Evolutionary conservation across 441 rosid genomes (phyloP).

Genomic region (Erodium trifolium): DNA sequence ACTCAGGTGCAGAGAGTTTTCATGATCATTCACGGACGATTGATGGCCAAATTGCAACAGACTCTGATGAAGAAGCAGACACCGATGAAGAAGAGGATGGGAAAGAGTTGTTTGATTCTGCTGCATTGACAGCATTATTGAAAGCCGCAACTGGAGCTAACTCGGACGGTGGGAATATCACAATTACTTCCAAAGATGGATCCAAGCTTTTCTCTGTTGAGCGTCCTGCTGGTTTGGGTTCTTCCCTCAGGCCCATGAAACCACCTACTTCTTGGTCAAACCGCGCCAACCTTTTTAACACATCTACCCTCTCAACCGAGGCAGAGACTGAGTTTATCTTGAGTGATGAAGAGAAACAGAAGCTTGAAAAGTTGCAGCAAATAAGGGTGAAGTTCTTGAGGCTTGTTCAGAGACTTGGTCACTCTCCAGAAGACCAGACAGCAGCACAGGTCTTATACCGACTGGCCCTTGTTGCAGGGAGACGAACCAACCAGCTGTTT

Average conservation of each 20-base stretch:
- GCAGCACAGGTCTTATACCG: slow-evolving; percentile 82
- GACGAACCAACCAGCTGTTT: slow-evolving; percentile 57
- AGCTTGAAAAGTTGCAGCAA: slow-evolving; percentile 65
- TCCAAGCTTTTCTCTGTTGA: slow-evolving; percentile 86
- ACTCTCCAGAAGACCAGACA: slow-evolving; percentile 66
- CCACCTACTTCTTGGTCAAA: slow-evolving; percentile 32
- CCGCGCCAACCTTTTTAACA: slow-evolving; percentile 44
- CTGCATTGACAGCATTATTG: slow-evolving; percentile 82
- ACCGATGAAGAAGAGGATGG: slow-evolving; percentile 49
- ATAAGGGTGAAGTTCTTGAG: slow-evolving; percentile 75
- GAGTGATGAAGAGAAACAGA: slow-evolving; percentile 74
- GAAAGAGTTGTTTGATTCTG: slow-evolving; percentile 78
- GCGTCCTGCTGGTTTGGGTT: slow-evolving; percentile 86
- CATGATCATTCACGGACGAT: slow-evolving; percentile 43
- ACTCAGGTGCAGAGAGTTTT: slow-evolving; percentile 27
- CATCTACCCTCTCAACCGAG: slow-evolving; percentile 31
- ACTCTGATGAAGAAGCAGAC: slow-evolving; percentile 72
- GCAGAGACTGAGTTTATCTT: slow-evolving; percentile 39
- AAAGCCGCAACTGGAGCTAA: slow-evolving; percentile 79
- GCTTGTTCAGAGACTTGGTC: slow-evolving; percentile 73
- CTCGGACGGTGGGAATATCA: slow-evolving; percentile 47
- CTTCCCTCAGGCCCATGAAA: slow-evolving; percentile 49
- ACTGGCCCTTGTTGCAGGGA: slow-evolving; percentile 61
- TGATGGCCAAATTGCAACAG: slow-evolving; percentile 72
- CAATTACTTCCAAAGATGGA: slow-evolving; percentile 73